Conservation (phyloP, 257 asterid genomes). For the Phtheirospermum japonicum region DNA sequence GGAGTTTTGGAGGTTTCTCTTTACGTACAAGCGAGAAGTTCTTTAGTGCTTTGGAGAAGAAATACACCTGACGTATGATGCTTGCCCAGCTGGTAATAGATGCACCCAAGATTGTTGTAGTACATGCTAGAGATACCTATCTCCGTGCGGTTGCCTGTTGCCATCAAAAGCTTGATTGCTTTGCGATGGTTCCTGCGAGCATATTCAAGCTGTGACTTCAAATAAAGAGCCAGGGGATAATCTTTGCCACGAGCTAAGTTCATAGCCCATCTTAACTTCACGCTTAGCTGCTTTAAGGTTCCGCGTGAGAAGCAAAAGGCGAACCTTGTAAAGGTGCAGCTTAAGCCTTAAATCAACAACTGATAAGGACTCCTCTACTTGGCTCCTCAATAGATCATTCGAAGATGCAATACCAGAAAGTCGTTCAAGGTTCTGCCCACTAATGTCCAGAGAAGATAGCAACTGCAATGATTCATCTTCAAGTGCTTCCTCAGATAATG, state of each 20-base stretch:
- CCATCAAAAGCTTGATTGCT: conserved; percentile 76
- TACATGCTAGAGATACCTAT: conserved; percentile 62
- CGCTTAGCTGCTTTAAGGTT: conserved; percentile 89
- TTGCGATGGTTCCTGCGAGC: conserved; percentile 77
- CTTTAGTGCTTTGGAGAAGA: conserved; percentile 67
- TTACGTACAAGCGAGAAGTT: conserved; percentile 51
- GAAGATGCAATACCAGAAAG: conserved; percentile 43
- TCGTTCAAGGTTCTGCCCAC: conserved; percentile 51
- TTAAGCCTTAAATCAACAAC: conserved; percentile 63
- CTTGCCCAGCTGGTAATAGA: conserved; percentile 69
- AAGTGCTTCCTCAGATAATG: conserved; percentile 74
- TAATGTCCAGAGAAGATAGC: conserved; percentile 56
- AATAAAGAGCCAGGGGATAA: conserved; percentile 62
- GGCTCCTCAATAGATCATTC: conserved; percentile 57
- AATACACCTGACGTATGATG: conserved; percentile 55
- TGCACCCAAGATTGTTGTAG: conserved; percentile 86
- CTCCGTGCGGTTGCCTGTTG: conserved; percentile 56
- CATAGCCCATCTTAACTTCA: conserved; percentile 88
- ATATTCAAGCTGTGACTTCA: conserved; percentile 90
- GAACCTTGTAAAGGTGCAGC: conserved; percentile 78
- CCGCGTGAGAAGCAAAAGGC: conserved; percentile 60
- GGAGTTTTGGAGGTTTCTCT: conserved; percentile 62
- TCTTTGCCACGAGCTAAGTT: conserved; percentile 76
- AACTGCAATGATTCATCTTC: conserved; percentile 68
- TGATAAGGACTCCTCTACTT: conserved; percentile 55